A percentile compares a stretch with the other conserved stretches of the same genome.
Evolutionary conservation across 23 red algal genomes (phyloP).

Genomic region (Gracilaria caudata): DNA sequence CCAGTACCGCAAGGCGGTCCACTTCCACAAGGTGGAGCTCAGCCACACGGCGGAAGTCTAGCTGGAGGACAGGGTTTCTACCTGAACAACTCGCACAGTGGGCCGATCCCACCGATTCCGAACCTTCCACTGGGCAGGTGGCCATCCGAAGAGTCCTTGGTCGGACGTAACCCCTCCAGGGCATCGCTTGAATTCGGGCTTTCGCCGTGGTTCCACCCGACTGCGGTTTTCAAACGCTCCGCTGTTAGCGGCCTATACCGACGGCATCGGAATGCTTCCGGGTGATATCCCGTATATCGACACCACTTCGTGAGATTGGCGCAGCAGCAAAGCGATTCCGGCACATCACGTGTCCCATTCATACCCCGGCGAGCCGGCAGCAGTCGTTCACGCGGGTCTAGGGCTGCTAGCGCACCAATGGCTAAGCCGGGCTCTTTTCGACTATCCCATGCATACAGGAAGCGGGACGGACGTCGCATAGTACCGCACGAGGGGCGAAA

Average conservation of each 20-base stretch:
- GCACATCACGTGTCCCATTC: background rate
- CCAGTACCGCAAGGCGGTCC: too few relatives aligned
- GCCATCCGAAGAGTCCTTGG: background rate
- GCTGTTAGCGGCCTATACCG: background rate
- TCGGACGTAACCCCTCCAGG: background rate
- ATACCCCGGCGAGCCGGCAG: background rate
- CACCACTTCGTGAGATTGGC: slow-evolving; percentile 32
- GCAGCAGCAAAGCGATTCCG: slow-evolving; percentile 7
- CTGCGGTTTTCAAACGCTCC: background rate
- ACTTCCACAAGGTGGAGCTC: too few relatives aligned
- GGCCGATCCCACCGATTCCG: too few relatives aligned
- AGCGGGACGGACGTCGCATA: background rate
- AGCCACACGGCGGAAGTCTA: too few relatives aligned
- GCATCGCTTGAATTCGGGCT: background rate
- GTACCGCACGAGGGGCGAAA: slow-evolving; percentile 5
- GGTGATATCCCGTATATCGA: background rate
- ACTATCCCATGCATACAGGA: background rate
- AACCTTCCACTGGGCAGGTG: too few relatives aligned
- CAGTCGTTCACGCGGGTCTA: background rate
- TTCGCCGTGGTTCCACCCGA: slow-evolving; percentile 20
- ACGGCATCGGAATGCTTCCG: background rate
- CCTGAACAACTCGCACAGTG: too few relatives aligned
- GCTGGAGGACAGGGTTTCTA: too few relatives aligned
- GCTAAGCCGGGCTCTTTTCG: slow-evolving; percentile 5
- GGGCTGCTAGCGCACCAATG: background rate